These are phyloP conservation scores for Vararia minispora DNA, from an alignment of 768 basidiomycete genomes.

Conservation along the genomic window DNA sequence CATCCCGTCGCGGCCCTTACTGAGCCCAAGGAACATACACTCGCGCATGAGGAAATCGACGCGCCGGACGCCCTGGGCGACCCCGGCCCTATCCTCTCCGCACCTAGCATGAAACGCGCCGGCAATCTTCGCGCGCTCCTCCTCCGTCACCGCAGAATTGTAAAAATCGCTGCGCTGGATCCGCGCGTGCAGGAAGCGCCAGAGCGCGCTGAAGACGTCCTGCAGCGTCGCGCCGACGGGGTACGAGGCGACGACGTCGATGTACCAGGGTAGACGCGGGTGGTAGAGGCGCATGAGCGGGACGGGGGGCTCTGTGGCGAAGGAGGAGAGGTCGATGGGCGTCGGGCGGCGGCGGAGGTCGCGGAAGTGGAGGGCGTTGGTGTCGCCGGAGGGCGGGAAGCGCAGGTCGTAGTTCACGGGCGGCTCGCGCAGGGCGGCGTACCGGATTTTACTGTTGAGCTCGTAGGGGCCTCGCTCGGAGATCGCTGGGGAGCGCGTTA, in stretches of 20 bases:
- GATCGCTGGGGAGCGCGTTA: neutral
- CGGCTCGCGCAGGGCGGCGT: slow-evolving; percentile 18
- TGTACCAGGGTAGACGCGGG: slow-evolving; percentile 52
- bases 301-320: slow-evolving; percentile 40
- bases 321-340: slow-evolving; percentile 39
- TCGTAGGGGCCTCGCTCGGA: slow-evolving; percentile 9
- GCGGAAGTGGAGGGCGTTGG: slow-evolving; percentile 31
- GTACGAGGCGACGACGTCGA: slow-evolving; percentile 38
- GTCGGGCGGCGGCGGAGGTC: slow-evolving; percentile 32
- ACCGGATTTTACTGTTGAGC: slow-evolving; percentile 20
- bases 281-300: slow-evolving; percentile 45
- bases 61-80: slow-evolving; percentile 35
- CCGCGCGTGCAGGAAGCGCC: slow-evolving; percentile 28
- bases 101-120: slow-evolving; percentile 36
- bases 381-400: too few species aligned
- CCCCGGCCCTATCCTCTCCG: slow-evolving; percentile 20
- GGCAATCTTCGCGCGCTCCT: slow-evolving; percentile 32
- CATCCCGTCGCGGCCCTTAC: slow-evolving; percentile 41
- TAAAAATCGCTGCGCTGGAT: slow-evolving; percentile 46
- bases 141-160: slow-evolving; percentile 41
- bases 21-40: slow-evolving; percentile 41
- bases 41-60: slow-evolving; percentile 53
- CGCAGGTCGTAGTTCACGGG: slow-evolving; percentile 43
- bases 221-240: slow-evolving; percentile 46
- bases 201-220: slow-evolving; percentile 42